phyloP scores from a whole-genome alignment of 257 asterid species.

The Penstemon barbatus region DNA sequence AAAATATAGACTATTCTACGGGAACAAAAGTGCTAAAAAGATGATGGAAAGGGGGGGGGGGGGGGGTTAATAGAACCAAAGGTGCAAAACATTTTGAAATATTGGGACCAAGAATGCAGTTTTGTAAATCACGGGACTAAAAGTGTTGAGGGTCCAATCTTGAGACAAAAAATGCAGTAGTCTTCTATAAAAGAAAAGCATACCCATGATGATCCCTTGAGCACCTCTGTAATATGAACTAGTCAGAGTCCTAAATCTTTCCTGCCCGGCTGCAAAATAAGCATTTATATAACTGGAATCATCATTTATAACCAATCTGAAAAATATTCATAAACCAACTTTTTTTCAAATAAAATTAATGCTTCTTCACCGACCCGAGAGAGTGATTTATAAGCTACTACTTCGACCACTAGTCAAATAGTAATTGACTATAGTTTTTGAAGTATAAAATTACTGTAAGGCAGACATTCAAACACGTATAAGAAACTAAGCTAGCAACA shows the following conservation, averaged over 20 bases:
- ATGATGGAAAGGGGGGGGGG: too few relatives aligned
- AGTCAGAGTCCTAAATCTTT: constrained; percentile 69
- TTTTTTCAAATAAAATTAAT: not conserved
- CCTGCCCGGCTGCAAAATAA: constrained; percentile 65
- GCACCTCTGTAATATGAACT: constrained; percentile 79
- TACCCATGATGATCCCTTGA: constrained; percentile 74
- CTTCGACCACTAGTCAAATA: not conserved
- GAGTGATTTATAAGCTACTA: not conserved
- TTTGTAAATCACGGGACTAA: too few relatives aligned
- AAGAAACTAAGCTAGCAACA: not conserved
- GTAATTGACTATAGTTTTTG: not conserved
- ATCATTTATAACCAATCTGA: not conserved
- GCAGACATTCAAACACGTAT: too few relatives aligned
- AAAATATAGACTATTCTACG: too few relatives aligned
- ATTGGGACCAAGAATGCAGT: too few relatives aligned
- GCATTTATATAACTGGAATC: not conserved
- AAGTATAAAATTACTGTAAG: too few relatives aligned
- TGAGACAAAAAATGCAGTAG: not conserved
- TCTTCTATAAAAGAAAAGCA: constrained; percentile 15
- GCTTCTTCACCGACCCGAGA: not conserved
- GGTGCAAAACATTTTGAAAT: too few relatives aligned
- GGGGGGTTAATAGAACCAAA: too few relatives aligned
- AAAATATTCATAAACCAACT: not conserved
- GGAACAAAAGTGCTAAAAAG: too few relatives aligned
- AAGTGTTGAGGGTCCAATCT: too few relatives aligned